phyloP scores from a whole-genome alignment of 345 rosid genomes.

The Moringa oleifera region DNA sequence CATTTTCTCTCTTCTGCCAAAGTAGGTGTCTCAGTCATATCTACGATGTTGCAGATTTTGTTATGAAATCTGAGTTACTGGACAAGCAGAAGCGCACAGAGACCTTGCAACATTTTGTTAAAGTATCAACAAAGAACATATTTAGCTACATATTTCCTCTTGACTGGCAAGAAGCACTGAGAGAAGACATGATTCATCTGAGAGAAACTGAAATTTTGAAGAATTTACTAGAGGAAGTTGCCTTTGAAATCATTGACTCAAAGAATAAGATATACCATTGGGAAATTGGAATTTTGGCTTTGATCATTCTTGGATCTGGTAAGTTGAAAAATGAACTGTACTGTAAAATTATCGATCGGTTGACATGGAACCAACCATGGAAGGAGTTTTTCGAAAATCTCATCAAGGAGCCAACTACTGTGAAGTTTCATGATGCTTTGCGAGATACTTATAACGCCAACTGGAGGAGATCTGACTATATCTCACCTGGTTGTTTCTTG shows the following conservation, averaged over 20 bases:
- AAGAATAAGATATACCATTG: conserved; percentile 25
- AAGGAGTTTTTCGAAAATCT: conserved; percentile 22
- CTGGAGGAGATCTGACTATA: conserved; percentile 28
- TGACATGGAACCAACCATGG: conserved; percentile 25
- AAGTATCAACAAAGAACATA: conserved; percentile 11
- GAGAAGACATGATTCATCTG: conserved; percentile 24
- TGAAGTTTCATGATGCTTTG: conserved; percentile 28
- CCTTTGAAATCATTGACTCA: conserved; percentile 2
- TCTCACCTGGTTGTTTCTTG: conserved; percentile 38
- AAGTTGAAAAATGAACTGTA: conserved; percentile 1
- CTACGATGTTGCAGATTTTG: conserved; percentile 31
- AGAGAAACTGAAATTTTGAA: conserved; percentile 24
- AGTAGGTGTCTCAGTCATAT: conserved; percentile 19
- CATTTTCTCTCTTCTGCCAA: conserved; percentile 18
- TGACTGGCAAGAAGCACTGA: conserved; percentile 28
- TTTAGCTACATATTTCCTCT: conserved; percentile 30
- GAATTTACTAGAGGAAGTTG: conserved; percentile 20
- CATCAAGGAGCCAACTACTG: background rate
- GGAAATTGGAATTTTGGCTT: conserved; percentile 28
- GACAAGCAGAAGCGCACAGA: background rate
- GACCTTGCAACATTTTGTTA: conserved; percentile 12
- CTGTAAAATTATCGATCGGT: conserved; percentile 6
- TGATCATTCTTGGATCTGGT: conserved; percentile 40
- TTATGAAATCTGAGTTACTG: conserved; percentile 15
- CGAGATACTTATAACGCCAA: conserved; percentile 23